phyloP scores from a whole-genome alignment of 768 basidiomycete genomes.

The Lactarius tabidus region DNA sequence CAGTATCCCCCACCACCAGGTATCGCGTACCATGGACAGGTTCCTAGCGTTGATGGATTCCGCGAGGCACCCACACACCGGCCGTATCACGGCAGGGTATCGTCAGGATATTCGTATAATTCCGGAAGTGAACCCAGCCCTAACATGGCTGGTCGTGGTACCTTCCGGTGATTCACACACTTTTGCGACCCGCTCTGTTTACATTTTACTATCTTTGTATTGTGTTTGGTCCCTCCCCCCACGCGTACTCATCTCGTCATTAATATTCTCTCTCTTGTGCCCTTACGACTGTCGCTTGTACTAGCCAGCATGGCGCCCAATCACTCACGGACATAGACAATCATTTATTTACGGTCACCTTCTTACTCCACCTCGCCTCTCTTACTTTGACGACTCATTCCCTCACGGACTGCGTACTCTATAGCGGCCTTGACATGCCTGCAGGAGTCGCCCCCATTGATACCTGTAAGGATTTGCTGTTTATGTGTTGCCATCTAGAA shows the following conservation, averaged over 20 bases:
- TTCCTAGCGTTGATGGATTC: slow-evolving; percentile 35
- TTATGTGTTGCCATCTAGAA: neutral
- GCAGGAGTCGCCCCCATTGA: neutral
- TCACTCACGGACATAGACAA: slow-evolving; percentile 9
- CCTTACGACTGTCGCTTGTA: neutral
- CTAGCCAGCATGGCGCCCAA: neutral
- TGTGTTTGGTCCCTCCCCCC: neutral
- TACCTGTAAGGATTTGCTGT: neutral
- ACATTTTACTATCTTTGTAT: slow-evolving; percentile 2
- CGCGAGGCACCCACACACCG: slow-evolving; percentile 64
- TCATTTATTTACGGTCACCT: neutral
- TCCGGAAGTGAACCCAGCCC: slow-evolving; percentile 22
- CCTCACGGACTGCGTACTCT: neutral
- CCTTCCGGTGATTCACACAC: slow-evolving; percentile 6
- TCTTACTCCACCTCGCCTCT: neutral
- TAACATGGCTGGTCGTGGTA: slow-evolving; percentile 15
- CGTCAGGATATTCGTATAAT: slow-evolving; percentile 26
- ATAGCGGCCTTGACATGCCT: neutral
- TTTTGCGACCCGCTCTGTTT: neutral
- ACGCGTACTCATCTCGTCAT: neutral
- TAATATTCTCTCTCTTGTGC: neutral
- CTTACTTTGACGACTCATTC: neutral
- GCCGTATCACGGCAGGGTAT: slow-evolving; percentile 37
- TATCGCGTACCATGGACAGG: slow-evolving; percentile 41
- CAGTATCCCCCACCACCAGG: slow-evolving; percentile 41